Conservation (phyloP, 257 asterid genomes). For the Solanum pimpinellifolium region DNA sequence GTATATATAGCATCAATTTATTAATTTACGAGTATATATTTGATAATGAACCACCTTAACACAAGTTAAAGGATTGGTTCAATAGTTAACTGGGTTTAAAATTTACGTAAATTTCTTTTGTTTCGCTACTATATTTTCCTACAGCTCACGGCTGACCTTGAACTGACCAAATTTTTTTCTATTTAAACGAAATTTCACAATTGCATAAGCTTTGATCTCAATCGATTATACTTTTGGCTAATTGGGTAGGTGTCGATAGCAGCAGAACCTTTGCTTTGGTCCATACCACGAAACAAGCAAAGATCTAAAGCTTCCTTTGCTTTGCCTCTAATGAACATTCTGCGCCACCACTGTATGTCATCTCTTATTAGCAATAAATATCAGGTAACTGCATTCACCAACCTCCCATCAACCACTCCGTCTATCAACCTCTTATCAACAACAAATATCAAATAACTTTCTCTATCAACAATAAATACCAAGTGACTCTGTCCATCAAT, state of each 20-base stretch:
- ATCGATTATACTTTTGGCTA: not conserved
- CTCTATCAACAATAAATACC: no score
- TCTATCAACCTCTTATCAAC: not conserved
- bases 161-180: not conserved
- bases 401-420: accelerated
- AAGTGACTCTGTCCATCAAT: accelerated
- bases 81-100: no score
- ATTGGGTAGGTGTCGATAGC: not conserved
- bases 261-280: no score
- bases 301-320: no score
- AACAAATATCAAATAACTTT: no score
- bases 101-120: not conserved
- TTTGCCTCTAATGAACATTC: no score
- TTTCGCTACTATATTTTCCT: not conserved
- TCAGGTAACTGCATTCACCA: not conserved
- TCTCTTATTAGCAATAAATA: not conserved
- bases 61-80: no score
- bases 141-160: accelerated
- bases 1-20: no score
- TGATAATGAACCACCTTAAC: no score
- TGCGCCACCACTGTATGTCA: no score
- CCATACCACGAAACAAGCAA: no score
- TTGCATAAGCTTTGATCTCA: not conserved
- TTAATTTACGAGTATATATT: no score
- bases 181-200: not conserved